Base-by-base conservation (phyloP, 805 yeast genomes). In the Wickerhamiella sorbophila region DNA sequence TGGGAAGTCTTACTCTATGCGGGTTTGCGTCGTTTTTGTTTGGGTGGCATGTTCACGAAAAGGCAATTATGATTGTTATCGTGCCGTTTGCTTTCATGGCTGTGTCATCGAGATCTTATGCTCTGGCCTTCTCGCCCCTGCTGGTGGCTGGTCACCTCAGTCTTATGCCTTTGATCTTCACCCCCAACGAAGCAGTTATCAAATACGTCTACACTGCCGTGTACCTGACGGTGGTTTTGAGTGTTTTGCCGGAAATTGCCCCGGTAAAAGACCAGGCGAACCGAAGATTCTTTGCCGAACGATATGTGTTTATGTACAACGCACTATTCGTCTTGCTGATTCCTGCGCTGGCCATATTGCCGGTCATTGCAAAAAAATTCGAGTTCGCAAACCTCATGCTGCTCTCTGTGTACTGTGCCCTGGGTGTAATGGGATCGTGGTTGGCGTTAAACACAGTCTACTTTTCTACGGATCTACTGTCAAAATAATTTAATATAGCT, bases 41-140 rank as follows among this genome's bases (percentile, higher is more conserved):
- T 61, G 98, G 99, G 4, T 91, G 97, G 96, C 97, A 91, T 56
- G 98, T 91, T 19, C 98, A 91, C 63, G 98, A 91, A 61, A 91
- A 91, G 69, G 97, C 97, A 0, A 75, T 91, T n/a, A 70, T 91
- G 68, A 59, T 87, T 17, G 79, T 88, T 2, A 80, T 91, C 6
- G 72, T 91, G 50, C 99, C 99, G 1, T 77, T 84, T 58, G 71
- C 91, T 5, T 78, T 91, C 56, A 60, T 87, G 21, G 80, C 78
- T 3, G 67, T 77, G 12, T 67, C 72, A 31, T 95, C 85, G 54
- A 70, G 79, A 45, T 69, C 93, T 42, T 62, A 87, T 27, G 60
- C 87, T 34, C 71, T 75, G 4, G 72, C 88, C 0, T 91, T 79
- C 58, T 72, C 77, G 54, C 67, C 83, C 1, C 65, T 86, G 35